Evolutionary conservation across 768 basidiomycete species (phyloP), one percentile per base, ranked within the genome.

Genomic region (Lentinus brumalis): DNA sequence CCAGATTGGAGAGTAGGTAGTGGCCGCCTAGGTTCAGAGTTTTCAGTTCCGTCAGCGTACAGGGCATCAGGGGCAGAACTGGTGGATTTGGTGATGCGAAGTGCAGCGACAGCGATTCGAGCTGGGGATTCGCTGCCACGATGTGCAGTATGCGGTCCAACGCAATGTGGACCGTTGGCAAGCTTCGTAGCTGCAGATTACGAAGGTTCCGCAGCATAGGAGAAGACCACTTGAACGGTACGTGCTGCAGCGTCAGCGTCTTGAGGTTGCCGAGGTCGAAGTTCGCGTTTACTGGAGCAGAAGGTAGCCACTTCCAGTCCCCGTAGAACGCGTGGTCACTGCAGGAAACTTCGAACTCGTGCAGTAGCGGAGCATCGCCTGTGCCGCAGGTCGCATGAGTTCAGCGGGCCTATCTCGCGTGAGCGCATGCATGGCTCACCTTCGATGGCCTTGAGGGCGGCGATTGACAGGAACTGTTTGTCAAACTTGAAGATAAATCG

Each of bases 401-500:
- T 16, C 39, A 16, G 4, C 53, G 21, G 41, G 10, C 9, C 15
- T 4, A 30, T 11, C 35, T 35, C 35, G n/a, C n/a, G 16, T 51
- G 15, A 26, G 18, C 46, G 46, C 5, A 49, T 11, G 35, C 35
- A 44, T 14, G 45, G 51, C 40, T 75, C 83, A 90, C 90, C 89
- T 53, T 79, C 81, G 66, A 92, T 86, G 16, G 86, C 83, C 70
- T 88, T 88, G 63, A 93, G 79, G 8, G 91, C 89, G 59, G 79
- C 77, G 75, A 91, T 83, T 4, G 89, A 90, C 16, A 84, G 74
- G 72, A 92, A 92, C 38, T 87, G 86, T 70, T 84, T 87, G 68
- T 91, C 89, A 65, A 90, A 92, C 44, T 87, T 78, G 67, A 93
- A 92, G 11, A 92, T 81, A 66, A 93, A 93, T 26, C 90, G 80